Conservation (phyloP, 768 basidiomycete genomes). For the Solioccasus polychromus region DNA sequence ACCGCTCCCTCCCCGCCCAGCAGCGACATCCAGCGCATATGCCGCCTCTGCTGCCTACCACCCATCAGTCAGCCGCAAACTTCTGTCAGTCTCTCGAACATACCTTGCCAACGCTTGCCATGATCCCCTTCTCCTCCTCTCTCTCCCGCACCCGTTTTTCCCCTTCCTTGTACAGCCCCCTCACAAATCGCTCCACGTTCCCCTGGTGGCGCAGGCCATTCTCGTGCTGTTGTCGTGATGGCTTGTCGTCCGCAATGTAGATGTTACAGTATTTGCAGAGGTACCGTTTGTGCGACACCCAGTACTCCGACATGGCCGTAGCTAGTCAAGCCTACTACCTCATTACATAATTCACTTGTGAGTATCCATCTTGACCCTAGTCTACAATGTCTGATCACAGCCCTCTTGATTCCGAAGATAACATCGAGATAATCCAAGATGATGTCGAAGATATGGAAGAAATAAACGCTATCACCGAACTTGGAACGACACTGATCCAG, state of each 20-base stretch:
- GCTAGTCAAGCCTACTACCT: slow-evolving; percentile 4
- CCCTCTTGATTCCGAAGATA: slow-evolving; percentile 2
- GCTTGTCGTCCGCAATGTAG: slow-evolving; percentile 93
- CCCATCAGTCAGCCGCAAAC: background rate
- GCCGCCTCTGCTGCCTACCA: slow-evolving; percentile 75
- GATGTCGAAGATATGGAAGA: slow-evolving; percentile 33
- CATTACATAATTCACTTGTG: no score
- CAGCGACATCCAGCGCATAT: slow-evolving; percentile 73
- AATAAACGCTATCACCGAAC: slow-evolving; percentile 44
- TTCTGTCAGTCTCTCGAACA: background rate
- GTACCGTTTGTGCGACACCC: slow-evolving; percentile 91
- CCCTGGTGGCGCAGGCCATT: slow-evolving; percentile 92
- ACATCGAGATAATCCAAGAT: slow-evolving; percentile 20
- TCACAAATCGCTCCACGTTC: slow-evolving; percentile 87
- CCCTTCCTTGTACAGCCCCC: slow-evolving; percentile 89
- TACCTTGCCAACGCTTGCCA: slow-evolving; percentile 82
- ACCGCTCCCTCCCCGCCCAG: slow-evolving; percentile 48
- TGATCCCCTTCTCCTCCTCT: slow-evolving; percentile 85
- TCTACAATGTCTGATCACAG: slow-evolving; percentile 12
- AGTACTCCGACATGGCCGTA: slow-evolving; percentile 77
- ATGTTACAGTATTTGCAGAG: slow-evolving; percentile 98
- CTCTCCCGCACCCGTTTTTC: slow-evolving; percentile 82
- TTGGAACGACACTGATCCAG: slow-evolving; percentile 59
- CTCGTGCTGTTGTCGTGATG: slow-evolving; percentile 90
- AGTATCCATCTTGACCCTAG: background rate